Evolutionary conservation across 208 protist species (phyloP), one percentile per base, ranked within the genome.

Genomic region (Trypanosoma brucei): DNA sequence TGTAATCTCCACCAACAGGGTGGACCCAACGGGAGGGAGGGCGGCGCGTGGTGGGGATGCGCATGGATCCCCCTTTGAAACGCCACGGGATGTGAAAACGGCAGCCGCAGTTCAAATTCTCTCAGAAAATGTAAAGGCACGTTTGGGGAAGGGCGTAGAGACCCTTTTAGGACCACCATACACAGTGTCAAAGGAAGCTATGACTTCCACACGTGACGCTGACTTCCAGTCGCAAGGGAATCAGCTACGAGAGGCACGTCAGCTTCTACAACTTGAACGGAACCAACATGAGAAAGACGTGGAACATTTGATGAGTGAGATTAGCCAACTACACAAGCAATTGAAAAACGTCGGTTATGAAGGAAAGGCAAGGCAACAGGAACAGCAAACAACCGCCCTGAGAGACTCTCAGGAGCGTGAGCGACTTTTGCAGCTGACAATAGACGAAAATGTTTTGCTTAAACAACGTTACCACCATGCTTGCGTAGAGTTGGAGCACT

Each of bases 401-500:
- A 22, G 22, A 22, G 22, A 22, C 22, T 22, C 22, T 22, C 22
- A 22, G 22, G 22, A 22, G 22, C 22, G 22, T 22, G 22, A 22
- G 22, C 22, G 22, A 22, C 22, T 22, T 22, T 22, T 22, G 8
- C 62, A 62, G 42, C 36, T 56, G 8, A 40, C 39, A 36, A 39
- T 14, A 34, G 37, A 59, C 5, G 64, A 61, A 52, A 61, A 62
- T 44, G 14, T 1, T 11, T 55, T 46, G 2, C 37, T 69, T 11
- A 45, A 72, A 34, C 55, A 75, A 14, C 57, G 45, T 0, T 59
- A 78, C 58, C 56, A 77, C 9, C 40, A 55, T 1, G 59, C 38
- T 49, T 42, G 33, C 37, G 59, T 62, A 44, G 64, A 63, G 46
- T 33, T 48, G 49, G 72, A 55, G 72, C 56, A 54, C 44, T 70